phyloP scores from a whole-genome alignment of 768 basidiomycete species.

The Clathrus columnatus region DNA sequence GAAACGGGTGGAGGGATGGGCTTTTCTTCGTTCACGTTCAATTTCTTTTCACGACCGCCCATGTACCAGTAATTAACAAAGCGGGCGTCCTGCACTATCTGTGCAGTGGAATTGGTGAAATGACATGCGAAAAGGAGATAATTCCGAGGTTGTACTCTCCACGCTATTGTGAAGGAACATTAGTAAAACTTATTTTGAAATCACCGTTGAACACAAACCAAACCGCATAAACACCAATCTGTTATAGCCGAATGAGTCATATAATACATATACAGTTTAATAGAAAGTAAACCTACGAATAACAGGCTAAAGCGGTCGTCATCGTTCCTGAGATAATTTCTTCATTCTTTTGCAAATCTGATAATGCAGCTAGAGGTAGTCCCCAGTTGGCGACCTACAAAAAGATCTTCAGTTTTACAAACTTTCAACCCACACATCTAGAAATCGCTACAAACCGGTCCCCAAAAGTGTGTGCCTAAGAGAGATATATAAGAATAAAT shows the following conservation, averaged over 20 bases:
- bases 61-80: conserved; percentile 88
- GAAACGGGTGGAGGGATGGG: too few species aligned
- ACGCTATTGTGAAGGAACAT: conserved; percentile 44
- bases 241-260: conserved; percentile 27
- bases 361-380: conserved; percentile 84
- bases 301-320: conserved; percentile 82
- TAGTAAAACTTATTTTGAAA: not conserved
- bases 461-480: conserved; percentile 95
- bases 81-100: conserved; percentile 72
- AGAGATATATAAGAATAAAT: conserved; percentile 14
- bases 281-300: conserved; percentile 65
- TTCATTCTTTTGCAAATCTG: conserved; percentile 90
- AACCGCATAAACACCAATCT: conserved; percentile 91
- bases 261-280: conserved; percentile 4
- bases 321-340: conserved; percentile 95
- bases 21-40: too few species aligned
- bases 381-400: conserved; percentile 95
- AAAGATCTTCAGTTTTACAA: not conserved
- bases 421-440: not conserved
- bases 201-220: conserved; percentile 41
- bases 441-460: conserved; percentile 51
- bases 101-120: conserved; percentile 81
- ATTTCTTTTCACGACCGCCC: conserved; percentile 74
- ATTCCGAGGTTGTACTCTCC: conserved; percentile 93
- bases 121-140: conserved; percentile 95